Base-by-base conservation (phyloP, 768 basidiomycete genomes). In the Cubamyces lactineus region DNA sequence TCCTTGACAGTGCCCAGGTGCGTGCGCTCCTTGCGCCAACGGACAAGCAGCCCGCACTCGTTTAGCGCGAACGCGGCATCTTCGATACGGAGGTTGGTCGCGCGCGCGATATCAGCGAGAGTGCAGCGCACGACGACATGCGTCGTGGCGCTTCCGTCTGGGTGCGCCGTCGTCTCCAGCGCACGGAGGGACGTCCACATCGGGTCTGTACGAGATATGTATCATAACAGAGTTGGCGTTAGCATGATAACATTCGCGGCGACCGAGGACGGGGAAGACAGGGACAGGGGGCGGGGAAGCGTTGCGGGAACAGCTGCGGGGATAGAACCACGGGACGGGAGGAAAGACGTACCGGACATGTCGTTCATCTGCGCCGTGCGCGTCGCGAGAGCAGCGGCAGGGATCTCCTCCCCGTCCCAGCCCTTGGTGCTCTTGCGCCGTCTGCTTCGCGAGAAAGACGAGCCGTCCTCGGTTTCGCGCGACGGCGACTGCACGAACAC, bases 1-100 rank as follows among this genome's bases (percentile, higher is more conserved):
- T 67, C 55, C 15, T 26, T 28, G n/a, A 21, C 47, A 3, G 47
- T 21, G 43, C 30, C 45, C 13, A 12, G 45, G 17, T 1, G 74
- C 56, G 45, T 68, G 57, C 70, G 71, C 45, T 59, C 68, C 49
- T 61, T 61, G 51, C 78, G 75, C 54, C 83, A 71, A 42, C 80
- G 77, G 56, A 74, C 76, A 17, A 97, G 79, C 56, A 98, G 74
- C 28, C 94, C 94, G 62, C 91, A 88, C 71, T 96, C 94, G 58
- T 91, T 88, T 66, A 98, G 74, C 2, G 95, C 93, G 74, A 93
- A 95, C 0, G 93, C 89, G 0, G 88, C 85, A 72, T 98, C 96
- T 57, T 97, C 93, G 0, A 87, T 73, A 1, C 92, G 84, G 55
- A 98, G 77, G 73, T 91, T 88, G 49, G 92, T 92, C 28, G 88